Base-by-base conservation (phyloP, 140 eudicot species). In the Stevia rebaudiana region DNA sequence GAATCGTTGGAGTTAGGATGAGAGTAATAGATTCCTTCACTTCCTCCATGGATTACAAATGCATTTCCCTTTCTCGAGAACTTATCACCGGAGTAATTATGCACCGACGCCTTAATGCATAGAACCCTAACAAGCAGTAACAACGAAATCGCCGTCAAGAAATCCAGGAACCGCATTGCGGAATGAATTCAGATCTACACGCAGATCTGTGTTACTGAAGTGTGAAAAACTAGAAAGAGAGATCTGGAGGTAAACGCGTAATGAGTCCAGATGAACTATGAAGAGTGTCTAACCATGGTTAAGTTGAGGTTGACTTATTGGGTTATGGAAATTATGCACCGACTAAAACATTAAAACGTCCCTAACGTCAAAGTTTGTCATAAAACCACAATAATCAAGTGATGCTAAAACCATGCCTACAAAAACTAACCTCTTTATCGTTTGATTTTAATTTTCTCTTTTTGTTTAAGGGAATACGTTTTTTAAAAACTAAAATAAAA, bases 11-110 rank as follows among this genome's bases (percentile, higher is more conserved):
- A 42, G 36, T 39, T 57, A 10, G 86, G 74, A 44, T 61, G 64
- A 61, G 97, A 85, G 59, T 85, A 81, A 82, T 88, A 88, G 31
- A 94, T 83, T 44, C 97, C 97, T 30, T 94, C 97, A 61, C 95
- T 94, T 5, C 99, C 99, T 41, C 94, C 99, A 44, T 94, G 95
- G 36, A 94, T 72, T 5, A 94, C 94, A 65, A 78, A 94, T 9
- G 99, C 92, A 72, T 94, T 94, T 23, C 99, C 99, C 41, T 94
- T 94, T 35, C 67, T 75, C 5, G 72, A 17, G 74, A 94, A 88
- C 58, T 75, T 85, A 44, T 67, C 69, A 18, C 74, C 92, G 61
- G 52, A 47, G 83, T 94, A 94, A 30, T 78, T 78, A 35, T 94
- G 99, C 53, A 94, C 88, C 23, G 99, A 94, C 11, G 83, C 94